These are phyloP conservation scores for Coemansia sp. DNA, from an alignment of 192 early-diverging fungal species.

Conservation along the genomic window DNA sequence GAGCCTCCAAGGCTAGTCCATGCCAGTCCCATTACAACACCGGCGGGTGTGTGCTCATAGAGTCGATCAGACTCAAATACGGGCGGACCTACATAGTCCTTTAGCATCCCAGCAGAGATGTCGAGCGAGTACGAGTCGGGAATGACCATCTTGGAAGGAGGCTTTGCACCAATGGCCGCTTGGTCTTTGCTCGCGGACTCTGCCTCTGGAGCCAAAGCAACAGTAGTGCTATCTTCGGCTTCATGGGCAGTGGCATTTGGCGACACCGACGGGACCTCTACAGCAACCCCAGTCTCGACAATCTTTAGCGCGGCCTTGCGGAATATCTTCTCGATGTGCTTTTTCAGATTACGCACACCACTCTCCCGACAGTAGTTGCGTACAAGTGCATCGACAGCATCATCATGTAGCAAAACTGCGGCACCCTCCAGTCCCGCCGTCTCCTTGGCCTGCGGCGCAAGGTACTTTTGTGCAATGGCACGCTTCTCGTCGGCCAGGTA, in stretches of 20 bases:
- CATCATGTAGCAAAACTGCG: conserved; percentile 67
- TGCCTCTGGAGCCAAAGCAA: not conserved
- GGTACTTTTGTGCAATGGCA: conserved; percentile 92
- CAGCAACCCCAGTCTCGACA: conserved; percentile 60
- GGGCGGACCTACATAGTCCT: conserved; percentile 91
- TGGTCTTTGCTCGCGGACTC: not conserved
- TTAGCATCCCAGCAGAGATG: conserved; percentile 70
- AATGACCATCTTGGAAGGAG: conserved; percentile 36
- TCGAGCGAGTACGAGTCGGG: conserved; percentile 59
- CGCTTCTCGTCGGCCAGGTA: conserved; percentile 87
- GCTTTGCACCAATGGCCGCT: not conserved
- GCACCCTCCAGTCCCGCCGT: conserved; percentile 74
- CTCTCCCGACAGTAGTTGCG: conserved; percentile 93
- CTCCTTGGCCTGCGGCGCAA: conserved; percentile 79
- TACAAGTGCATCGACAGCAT: conserved; percentile 83
- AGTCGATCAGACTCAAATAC: conserved; percentile 85
- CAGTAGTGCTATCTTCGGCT: not conserved
- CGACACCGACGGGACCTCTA: not conserved
- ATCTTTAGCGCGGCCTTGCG: conserved; percentile 93
- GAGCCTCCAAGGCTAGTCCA: conserved; percentile 98
- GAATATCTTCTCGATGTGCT: conserved; percentile 98
- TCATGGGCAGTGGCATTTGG: not conserved
- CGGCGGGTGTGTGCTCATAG: conserved; percentile 86
- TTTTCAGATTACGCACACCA: conserved; percentile 96
- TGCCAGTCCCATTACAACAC: conserved; percentile 97